Percentiles rank a stretch among this genome's conserved stretches.
Conservation (phyloP, 257 asterid genomes). For the Solanum megistacrolobum region DNA sequence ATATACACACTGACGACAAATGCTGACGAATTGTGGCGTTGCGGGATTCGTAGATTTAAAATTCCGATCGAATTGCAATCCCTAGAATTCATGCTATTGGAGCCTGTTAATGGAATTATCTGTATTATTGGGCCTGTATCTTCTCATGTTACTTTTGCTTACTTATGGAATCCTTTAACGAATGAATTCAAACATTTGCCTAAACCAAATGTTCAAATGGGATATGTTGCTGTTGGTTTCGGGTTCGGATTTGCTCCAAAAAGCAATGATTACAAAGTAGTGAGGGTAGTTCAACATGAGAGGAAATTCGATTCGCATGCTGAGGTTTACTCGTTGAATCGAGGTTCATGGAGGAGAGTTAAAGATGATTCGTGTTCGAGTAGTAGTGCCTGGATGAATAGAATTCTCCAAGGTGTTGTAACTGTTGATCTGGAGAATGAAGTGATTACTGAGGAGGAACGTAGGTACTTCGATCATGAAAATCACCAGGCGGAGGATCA, state of each 20-base stretch:
- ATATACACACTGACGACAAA: background rate
- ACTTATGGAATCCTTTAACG: background rate
- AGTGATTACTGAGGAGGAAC: background rate
- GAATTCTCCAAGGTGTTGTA: background rate
- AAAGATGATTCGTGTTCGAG: background rate
- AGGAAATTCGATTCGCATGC: background rate
- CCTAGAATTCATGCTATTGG: background rate
- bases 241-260: background rate
- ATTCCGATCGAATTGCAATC: background rate
- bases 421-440: background rate
- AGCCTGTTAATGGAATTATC: background rate
- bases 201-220: background rate
- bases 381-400: background rate
- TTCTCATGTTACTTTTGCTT: background rate
- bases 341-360: background rate
- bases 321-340: background rate
- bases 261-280: background rate
- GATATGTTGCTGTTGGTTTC: background rate
- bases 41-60: background rate
- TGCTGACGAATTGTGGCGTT: accelerated
- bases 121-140: background rate
- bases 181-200: background rate
- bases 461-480: background rate
- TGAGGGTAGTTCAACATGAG: background rate
- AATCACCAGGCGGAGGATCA: background rate